Evolutionary conservation across 139 green algal species (phyloP), one percentile per base, ranked within the genome.

Genomic region (Yamagishiella unicocca): DNA sequence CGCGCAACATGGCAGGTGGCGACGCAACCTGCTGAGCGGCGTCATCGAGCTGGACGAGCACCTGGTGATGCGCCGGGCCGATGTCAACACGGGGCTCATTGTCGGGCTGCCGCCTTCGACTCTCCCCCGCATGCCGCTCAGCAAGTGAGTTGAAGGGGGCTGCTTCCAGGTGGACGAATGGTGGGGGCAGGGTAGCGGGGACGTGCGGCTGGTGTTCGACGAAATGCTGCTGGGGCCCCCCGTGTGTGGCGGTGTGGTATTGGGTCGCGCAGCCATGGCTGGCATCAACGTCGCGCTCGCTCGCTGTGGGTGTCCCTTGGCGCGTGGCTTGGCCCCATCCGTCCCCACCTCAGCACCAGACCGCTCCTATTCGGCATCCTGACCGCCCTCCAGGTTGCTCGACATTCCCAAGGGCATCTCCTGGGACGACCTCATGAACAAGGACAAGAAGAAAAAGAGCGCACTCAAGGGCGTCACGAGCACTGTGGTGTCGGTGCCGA

Each of bases 11-110:
- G 10, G 1, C 79, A 85, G 79, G n/a, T 90, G 77, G 86, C 77
- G 85, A 1, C 77, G 66, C 38, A 68, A 90, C 53, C 77, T 90
- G 68, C 50, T 90, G 77, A 73, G 10, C 4, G 68, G 82, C 7
- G 50, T 73, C 22, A 7, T 80, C 64, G 77, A 89, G 76, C 75
- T 89, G 45, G 74, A 89, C 54, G 84, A 84, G 37, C 8, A 37
- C 0, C 45, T 82, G 37, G 62, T 80, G 12, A 38, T 80, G 3
- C 62, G 62, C 43, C 77, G 77, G 62, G 72, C 73, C 6, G 64
- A 70, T 42, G 35, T 25, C 17, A 31, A 53, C 29, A 67, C 64
- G 10, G 77, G 78, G 21, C 38, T 87, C 0, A 76, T 87, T 38
- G 27, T 72, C 54, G 79, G 79, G 10, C 43, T 73, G 58, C 78